Percentiles rank a stretch among this genome's conserved stretches.
phyloP scores from a whole-genome alignment of 345 rosid genomes.

The Eucalyptus dawsonii region DNA sequence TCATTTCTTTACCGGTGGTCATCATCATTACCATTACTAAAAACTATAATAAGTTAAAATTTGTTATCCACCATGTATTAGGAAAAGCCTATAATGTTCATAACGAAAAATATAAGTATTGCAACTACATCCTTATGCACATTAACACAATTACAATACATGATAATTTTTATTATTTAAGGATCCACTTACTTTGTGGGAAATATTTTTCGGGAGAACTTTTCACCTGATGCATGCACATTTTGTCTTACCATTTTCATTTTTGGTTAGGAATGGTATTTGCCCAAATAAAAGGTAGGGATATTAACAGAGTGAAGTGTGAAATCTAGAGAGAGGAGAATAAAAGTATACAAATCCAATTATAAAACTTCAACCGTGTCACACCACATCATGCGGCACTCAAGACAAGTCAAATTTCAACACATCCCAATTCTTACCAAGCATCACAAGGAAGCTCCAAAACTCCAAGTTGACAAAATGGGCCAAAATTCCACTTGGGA shows the following conservation, averaged over 20 bases:
- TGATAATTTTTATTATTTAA: neutral
- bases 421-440: neutral
- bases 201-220: too few species aligned
- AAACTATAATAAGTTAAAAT: neutral
- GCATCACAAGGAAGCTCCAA: neutral
- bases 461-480: neutral
- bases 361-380: neutral
- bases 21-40: neutral
- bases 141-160: neutral
- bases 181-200: fast-evolving
- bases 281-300: neutral
- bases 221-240: too few species aligned
- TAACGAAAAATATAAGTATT: neutral
- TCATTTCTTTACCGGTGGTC: neutral
- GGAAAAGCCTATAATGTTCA: neutral
- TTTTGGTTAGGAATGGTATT: neutral
- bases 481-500: neutral
- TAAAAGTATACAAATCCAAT: neutral
- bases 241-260: neutral
- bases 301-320: too few species aligned
- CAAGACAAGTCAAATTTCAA: neutral
- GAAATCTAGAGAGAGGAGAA: neutral
- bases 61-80: neutral
- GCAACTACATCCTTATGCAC: neutral
- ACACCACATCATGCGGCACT: neutral